Base-by-base conservation (phyloP, 2,329 filamentous ascomycete species). In the Lasiodiplodia citricola region DNA sequence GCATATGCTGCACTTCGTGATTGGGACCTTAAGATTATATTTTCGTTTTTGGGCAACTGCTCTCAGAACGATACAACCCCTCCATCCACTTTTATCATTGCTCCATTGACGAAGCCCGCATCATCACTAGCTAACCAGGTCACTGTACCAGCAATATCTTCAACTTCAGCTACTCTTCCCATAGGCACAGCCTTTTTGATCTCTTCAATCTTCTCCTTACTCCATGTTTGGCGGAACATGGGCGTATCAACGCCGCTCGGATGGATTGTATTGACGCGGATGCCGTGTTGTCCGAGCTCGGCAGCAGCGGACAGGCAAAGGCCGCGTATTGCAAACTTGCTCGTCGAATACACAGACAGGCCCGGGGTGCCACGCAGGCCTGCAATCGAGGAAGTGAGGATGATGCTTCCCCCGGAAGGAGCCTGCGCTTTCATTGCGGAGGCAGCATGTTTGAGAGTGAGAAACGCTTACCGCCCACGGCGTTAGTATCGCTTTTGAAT, bases 191-290 rank as follows among this genome's bases (percentile, higher is more conserved):
- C 75, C 8, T 71, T 72, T 66, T 75, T 71, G 64, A 80, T 69
- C 69, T 77, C 75, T 11, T 75, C 76, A 37, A 80, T 71, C 68
- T 75, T 76, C 66, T 80, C 77, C 23, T 73, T 68, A n/a, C 68
- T 75, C 78, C 78, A 80, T 3, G 78, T 70, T 41, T 77, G 73
- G 44, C 75, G 73, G 66, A 78, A 80, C 67, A 79, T 76, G 7
- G 78, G 76, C 2, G 76, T 76, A 47, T 80, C 75, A 28, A 81
- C 76, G 51, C 78, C 79, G 57, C 78, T 79, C 5, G 79, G 80
- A 70, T 81, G 80, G 18, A 81, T 78, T 2, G 79, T 81, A 71
- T 81, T 81, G 66, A 81, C 80, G 35, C 80, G 77, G 69, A 81
- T 80, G 52, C 76, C 76, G 63, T 75, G 72, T 38, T 76, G 76